Conservation (phyloP, 768 basidiomycete genomes). For the Candolleomyces aberdarensis region DNA sequence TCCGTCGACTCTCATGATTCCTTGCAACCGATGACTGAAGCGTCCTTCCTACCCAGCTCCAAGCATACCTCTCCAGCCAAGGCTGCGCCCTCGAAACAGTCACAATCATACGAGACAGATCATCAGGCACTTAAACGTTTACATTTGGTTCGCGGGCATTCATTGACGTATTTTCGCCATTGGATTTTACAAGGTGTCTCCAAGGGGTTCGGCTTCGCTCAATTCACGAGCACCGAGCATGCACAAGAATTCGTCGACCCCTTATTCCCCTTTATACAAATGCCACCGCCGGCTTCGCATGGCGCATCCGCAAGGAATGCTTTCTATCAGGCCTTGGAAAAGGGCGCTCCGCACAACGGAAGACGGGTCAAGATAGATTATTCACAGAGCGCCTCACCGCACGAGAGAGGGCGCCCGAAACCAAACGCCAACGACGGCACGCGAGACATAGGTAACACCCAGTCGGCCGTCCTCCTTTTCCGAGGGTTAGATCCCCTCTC, state of each 20-base stretch:
- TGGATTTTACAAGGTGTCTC: slow-evolving; percentile 82
- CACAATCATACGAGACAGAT: slow-evolving; percentile 95
- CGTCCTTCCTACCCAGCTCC: slow-evolving; percentile 56
- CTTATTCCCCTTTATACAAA: slow-evolving; percentile 85
- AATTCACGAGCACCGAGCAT: slow-evolving; percentile 82
- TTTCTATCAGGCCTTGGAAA: slow-evolving; percentile 74
- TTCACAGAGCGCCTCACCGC: slow-evolving; percentile 78
- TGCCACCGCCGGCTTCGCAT: slow-evolving; percentile 89
- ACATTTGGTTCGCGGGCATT: slow-evolving; percentile 56
- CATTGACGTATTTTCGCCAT: slow-evolving; percentile 70
- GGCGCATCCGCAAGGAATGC: slow-evolving; percentile 71
- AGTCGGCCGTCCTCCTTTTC: slow-evolving; percentile 80
- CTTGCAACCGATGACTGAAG: slow-evolving; percentile 32
- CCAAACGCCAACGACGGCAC: slow-evolving; percentile 89
- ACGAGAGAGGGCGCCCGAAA: slow-evolving; percentile 58
- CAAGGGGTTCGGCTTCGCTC: slow-evolving; percentile 96
- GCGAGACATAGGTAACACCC: slow-evolving; percentile 88
- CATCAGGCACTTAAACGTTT: slow-evolving; percentile 90
- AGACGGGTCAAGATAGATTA: slow-evolving; percentile 95
- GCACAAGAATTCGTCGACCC: slow-evolving; percentile 91
- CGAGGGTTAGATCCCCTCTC: slow-evolving; percentile 88
- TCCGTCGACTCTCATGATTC: slow-evolving; percentile 48
- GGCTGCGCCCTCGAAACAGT: slow-evolving; percentile 80
- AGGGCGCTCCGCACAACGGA: slow-evolving; percentile 68
- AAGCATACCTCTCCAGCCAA: slow-evolving; percentile 69